Evolutionary conservation across 495 filamentous ascomycete genomes (phyloP).

Genomic region (Xylaria castorea): DNA sequence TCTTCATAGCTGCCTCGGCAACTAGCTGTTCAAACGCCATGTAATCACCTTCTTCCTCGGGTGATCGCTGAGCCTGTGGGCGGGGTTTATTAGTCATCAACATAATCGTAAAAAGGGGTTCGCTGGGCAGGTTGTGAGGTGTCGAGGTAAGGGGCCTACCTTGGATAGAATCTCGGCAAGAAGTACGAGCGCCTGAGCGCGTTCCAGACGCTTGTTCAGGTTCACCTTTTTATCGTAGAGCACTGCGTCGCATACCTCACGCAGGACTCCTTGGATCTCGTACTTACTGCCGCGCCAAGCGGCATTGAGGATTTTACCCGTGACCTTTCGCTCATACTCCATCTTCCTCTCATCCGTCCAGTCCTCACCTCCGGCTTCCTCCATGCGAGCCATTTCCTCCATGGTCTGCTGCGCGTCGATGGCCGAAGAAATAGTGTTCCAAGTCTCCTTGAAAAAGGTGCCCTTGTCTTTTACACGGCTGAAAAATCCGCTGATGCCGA

Average conservation of each 20-base stretch:
- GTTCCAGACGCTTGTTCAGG: constrained; percentile 83
- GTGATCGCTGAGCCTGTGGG: constrained; percentile 80
- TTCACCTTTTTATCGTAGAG: constrained; percentile 81
- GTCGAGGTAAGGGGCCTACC: constrained; percentile 53
- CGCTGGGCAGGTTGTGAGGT: neutral
- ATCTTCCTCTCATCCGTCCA: constrained; percentile 98
- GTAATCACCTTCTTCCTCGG: constrained; percentile 97
- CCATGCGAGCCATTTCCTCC: constrained; percentile 97
- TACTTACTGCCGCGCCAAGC: constrained; percentile 97
- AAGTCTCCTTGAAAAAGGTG: constrained; percentile 94
- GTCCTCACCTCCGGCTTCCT: constrained; percentile 93
- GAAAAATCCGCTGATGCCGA: constrained; percentile 95
- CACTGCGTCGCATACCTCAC: constrained; percentile 78
- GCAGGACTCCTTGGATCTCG: constrained; percentile 94
- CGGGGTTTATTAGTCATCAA: constrained; percentile 35
- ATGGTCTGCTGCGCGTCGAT: constrained; percentile 98
- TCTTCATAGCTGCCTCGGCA: constrained; percentile 93
- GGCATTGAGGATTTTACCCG: constrained; percentile 97
- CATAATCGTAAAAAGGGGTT: neutral
- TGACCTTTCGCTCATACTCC: constrained; percentile 95
- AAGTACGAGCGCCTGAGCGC: constrained; percentile 86
- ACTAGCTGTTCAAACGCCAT: constrained; percentile 99
- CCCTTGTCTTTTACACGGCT: constrained; percentile 95
- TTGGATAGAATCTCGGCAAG: constrained; percentile 87
- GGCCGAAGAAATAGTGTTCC: constrained; percentile 96